Base-by-base conservation (phyloP, 2,329 filamentous ascomycete genomes). In the Diaporthe vaccinii region DNA sequence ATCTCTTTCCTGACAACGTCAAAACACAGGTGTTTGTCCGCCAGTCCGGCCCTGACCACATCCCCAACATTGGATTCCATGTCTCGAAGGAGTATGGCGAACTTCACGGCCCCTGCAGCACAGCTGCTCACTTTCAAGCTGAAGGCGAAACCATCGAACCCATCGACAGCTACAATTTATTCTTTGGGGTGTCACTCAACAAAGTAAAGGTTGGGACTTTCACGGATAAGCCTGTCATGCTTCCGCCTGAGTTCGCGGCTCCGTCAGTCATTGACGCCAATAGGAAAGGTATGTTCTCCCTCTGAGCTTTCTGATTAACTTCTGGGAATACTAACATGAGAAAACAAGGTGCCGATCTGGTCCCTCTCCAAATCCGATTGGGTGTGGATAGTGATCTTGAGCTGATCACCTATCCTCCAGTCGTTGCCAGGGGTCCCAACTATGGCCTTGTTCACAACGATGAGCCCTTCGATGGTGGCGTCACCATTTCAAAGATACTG, bases 381-480 rank as follows among this genome's bases (percentile, higher is more conserved):
- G 3, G 5, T 15, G 9, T 34, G 31, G 31, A 58, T 4, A 28
- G 2, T 20, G 34, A 36, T 20, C 10, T 36, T 57, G 31, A n/a
- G 31, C 31, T 58, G 7, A 28, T 36, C 20, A 58, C 55, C 31
- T 58, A 59, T 39, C 57, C 31, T n/a, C 57, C 57, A 39, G 22
- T 5, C 15, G 57, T 59, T 10, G 57, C 57, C 12, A 34, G 15
- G 31, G 57, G 57, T 10, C 10, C 57, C 31, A 59, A 39, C 5
- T 59, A 59, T 22, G 57, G 25, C 57, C 34, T 59, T 28, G 34
- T 59, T 7, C 57, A 59, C 57, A 59, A 39, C 34, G 57, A 59
- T 59, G 57, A 39, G 34, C 57, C 57, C 20, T 59, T 59, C 17
- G 57, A 59, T 39, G 22, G 34, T 39, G 57, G 31, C 5, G 31